A percentile compares a stretch with the other conserved stretches of the same genome.
Conservation (phyloP, 163 green algal species). For the Chlamydomonas reinhardtii region DNA sequence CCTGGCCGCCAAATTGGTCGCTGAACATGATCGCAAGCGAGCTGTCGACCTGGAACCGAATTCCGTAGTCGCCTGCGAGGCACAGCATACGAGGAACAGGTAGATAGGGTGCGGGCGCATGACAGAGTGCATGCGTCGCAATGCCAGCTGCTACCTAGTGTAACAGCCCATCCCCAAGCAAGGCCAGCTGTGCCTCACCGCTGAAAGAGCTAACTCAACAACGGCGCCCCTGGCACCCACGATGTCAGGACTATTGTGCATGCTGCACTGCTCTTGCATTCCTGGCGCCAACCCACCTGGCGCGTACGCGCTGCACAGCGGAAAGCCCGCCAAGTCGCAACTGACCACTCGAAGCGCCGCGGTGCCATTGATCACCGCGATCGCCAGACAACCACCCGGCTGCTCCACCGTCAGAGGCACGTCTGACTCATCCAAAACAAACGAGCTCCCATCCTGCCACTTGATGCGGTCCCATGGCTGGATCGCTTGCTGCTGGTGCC, state of each 20-base stretch:
- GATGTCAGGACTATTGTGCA: no score
- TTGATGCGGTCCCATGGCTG: background rate
- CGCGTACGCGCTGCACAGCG: background rate
- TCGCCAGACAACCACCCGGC: background rate
- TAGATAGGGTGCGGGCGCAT: no score
- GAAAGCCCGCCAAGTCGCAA: background rate
- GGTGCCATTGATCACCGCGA: background rate
- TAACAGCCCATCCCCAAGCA: no score
- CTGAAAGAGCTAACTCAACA: no score
- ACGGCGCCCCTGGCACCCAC: no score
- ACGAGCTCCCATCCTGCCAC: background rate
- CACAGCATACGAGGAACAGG: background rate
- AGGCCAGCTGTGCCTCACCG: no score
- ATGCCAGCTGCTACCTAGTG: no score
- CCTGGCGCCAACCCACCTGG: background rate
- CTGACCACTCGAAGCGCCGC: background rate
- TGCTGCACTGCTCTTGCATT: no score
- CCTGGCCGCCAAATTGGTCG: background rate
- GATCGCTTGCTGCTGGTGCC: background rate
- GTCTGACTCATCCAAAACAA: background rate
- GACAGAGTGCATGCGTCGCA: no score
- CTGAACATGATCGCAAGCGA: background rate
- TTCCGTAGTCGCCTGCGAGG: background rate
- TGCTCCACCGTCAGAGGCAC: background rate
- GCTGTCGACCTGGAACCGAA: background rate